Evolutionary conservation across 345 rosid species (phyloP), one percentile per base, ranked within the genome.

Genomic region (Punica granatum): DNA sequence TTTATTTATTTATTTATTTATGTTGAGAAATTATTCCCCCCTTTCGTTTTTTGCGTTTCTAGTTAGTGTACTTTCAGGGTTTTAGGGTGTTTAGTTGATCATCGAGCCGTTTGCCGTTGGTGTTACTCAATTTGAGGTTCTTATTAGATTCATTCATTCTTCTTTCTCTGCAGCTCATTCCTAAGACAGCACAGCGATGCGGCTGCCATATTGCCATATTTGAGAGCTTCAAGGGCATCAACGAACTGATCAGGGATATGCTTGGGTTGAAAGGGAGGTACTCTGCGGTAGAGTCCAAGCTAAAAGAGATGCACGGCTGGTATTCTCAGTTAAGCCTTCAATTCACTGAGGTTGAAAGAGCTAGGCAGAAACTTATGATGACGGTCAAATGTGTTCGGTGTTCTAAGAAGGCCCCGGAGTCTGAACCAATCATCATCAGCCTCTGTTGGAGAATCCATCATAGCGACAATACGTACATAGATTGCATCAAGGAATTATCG

Each of bases 341-440:
- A 58, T 90, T 94, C 77, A 96, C 99, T 9, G 99, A 94, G 85
- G 92, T 90, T 65, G 97, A 94, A 80, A 97, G 99, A 18, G 99
- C 90, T 72, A 87, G 97, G 66, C 98, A 93, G 75, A 93, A 93
- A 78, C 97, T 93, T 56, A 80, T 80, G 91, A 94, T 88, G 99
- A 90, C 96, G 32, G 86, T 94, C 60, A 94, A 94, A 85, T 90
- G 82, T 70, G 84, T 86, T 32, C 85, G 97, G 46, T 78, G 92
- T 56, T 75, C 88, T 42, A 89, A 81, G 82, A 90, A 84, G 78
- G 67, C 81, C 5, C 69, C 35, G n/a, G 70, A 73, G 63, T 63
- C 64, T 83, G 44, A 79, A 78, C 69, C 82, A 76, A 61, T 74
- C 86, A 36, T 77, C 88, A 26, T 84, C 85, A 25, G 88, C 83